Conservation (phyloP, 306 rosid species). For the Acacia acuminata region DNA sequence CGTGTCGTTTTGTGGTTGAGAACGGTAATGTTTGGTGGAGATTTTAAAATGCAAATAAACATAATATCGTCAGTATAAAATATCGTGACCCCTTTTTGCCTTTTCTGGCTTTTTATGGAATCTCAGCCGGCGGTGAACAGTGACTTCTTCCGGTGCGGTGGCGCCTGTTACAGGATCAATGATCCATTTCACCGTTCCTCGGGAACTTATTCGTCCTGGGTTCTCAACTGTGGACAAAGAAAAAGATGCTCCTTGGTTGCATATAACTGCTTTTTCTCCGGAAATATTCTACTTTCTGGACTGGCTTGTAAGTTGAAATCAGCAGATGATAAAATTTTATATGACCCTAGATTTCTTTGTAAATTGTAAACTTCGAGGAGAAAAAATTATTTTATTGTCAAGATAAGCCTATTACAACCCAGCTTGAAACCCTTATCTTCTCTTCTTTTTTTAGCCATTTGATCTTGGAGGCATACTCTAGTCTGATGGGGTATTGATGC, state of each 20-base stretch:
- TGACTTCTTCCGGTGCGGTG: background rate
- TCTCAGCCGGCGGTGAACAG: conserved; percentile 22
- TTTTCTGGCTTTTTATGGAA: background rate
- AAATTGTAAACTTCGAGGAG: background rate
- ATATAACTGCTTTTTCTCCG: background rate
- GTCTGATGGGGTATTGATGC: too few species aligned
- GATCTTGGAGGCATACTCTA: too few species aligned
- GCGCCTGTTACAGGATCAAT: conserved; percentile 9
- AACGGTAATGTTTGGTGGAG: conserved; percentile 18
- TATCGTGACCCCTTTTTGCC: background rate
- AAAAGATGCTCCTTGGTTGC: background rate
- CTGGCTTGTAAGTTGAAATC: background rate
- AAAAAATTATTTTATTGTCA: too few species aligned
- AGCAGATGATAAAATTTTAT: background rate
- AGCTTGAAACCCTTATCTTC: too few species aligned
- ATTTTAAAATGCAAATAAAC: background rate
- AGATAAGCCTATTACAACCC: background rate
- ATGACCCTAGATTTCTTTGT: background rate
- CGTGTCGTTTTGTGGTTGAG: conserved; percentile 38
- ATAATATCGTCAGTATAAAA: background rate
- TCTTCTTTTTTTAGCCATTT: too few species aligned
- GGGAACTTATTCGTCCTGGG: conserved; percentile 10
- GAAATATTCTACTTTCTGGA: background rate
- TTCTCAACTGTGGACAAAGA: background rate
- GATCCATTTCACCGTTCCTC: background rate